Evolutionary conservation across 805 yeast species (phyloP).

Genomic region (Wickerhamiella sergipiensis): DNA sequence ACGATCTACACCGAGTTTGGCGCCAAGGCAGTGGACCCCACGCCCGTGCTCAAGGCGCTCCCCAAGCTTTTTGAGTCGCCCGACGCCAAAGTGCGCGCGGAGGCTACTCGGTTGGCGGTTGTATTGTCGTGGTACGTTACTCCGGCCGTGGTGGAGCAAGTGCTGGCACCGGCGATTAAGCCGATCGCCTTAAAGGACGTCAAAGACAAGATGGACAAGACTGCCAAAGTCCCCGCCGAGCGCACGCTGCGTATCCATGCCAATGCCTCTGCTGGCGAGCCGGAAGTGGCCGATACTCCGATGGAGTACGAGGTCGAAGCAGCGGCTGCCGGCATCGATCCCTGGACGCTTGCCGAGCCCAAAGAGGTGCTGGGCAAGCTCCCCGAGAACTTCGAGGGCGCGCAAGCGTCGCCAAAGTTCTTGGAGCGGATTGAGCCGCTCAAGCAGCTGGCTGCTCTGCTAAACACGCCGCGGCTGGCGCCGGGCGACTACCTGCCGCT

Average conservation of each 20-base stretch:
- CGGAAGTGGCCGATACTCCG: conserved; percentile 7
- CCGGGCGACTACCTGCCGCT: conserved; percentile 53
- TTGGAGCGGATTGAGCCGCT: conserved; percentile 80
- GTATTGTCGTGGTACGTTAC: conserved; percentile 69
- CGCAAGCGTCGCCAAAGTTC: conserved; percentile 63
- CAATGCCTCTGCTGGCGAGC: conserved; percentile 7
- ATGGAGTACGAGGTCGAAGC: conserved; percentile 20
- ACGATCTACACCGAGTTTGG: conserved; percentile 52
- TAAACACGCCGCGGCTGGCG: conserved; percentile 38
- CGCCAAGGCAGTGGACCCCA: conserved; percentile 44
- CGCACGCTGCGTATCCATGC: not conserved
- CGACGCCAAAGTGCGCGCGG: conserved; percentile 73
- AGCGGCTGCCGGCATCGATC: conserved; percentile 35
- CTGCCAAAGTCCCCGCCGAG: conserved; percentile 21
- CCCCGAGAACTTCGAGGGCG: conserved; percentile 45
- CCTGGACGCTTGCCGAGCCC: conserved; percentile 58
- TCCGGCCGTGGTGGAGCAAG: conserved; percentile 38
- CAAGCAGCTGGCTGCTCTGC: conserved; percentile 36
- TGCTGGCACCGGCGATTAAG: conserved; percentile 54
- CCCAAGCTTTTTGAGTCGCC: conserved; percentile 71
- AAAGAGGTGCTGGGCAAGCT: conserved; percentile 51
- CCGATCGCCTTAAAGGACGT: conserved; percentile 88
- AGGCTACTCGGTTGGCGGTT: conserved; percentile 54
- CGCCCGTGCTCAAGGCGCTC: conserved; percentile 40
- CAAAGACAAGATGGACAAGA: conserved; percentile 47